phyloP scores from a whole-genome alignment of 2,329 filamentous ascomycete species.

The Penicillium sp. region DNA sequence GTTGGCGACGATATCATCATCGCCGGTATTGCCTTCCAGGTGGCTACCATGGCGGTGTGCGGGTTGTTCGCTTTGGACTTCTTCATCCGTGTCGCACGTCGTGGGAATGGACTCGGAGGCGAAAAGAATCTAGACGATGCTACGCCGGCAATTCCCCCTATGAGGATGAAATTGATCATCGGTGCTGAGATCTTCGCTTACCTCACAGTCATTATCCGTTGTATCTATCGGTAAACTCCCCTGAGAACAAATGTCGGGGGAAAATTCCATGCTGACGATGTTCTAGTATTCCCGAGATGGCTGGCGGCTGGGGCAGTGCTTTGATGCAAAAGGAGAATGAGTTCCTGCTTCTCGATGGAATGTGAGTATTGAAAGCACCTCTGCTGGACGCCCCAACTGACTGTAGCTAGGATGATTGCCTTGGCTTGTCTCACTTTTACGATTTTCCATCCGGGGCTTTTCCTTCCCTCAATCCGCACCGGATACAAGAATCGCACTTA shows the following conservation, averaged over 20 bases:
- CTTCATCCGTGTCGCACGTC: constrained; percentile 41
- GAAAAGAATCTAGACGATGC: constrained; percentile 30
- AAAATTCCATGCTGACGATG: constrained; percentile 2
- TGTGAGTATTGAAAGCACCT: constrained; percentile 33
- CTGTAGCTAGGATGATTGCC: constrained; percentile 43
- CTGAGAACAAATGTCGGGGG: not conserved
- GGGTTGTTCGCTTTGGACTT: constrained; percentile 41
- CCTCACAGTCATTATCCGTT: constrained; percentile 41
- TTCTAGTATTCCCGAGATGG: constrained; percentile 49
- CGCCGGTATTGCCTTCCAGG: constrained; percentile 57
- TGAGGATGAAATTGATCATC: constrained; percentile 27
- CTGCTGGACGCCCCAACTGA: constrained; percentile 1
- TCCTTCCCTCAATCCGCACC: constrained; percentile 37
- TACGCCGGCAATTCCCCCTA: constrained; percentile 13
- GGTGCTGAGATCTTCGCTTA: constrained; percentile 37
- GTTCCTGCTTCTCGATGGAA: constrained; percentile 49
- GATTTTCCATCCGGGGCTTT: constrained; percentile 46
- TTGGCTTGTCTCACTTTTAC: constrained; percentile 43
- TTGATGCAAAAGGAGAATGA: constrained; percentile 49
- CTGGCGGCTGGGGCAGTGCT: constrained; percentile 49
- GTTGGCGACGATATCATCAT: constrained; percentile 57
- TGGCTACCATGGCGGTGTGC: constrained; percentile 48
- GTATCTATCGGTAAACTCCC: constrained; percentile 42
- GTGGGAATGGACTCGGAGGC: constrained; percentile 23
- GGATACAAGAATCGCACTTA: constrained; percentile 22